A percentile compares a stretch with the other conserved stretches of the same genome.
Evolutionary conservation across 805 yeast species (phyloP).

Genomic region (Kregervanrija fluxuum): DNA sequence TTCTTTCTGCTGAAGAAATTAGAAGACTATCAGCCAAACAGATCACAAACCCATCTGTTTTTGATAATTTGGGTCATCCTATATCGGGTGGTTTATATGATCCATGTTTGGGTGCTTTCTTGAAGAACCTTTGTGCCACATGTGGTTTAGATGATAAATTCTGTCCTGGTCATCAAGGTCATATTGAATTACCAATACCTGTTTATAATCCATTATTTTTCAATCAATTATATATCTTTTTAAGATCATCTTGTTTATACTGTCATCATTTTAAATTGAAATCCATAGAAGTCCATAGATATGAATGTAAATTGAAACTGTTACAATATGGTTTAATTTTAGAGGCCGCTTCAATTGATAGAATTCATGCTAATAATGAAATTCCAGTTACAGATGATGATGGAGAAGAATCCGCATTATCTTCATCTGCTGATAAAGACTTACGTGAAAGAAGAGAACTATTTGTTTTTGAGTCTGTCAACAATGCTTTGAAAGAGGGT

Average conservation of each 20-base stretch:
- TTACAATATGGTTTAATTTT: constrained; percentile 83
- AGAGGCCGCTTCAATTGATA: constrained; percentile 70
- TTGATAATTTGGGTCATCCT: constrained; percentile 95
- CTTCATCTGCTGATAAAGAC: constrained; percentile 26
- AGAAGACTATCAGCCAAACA: constrained; percentile 88
- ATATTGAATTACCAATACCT: constrained; percentile 92
- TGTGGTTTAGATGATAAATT: constrained; percentile 92
- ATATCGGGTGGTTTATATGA: constrained; percentile 91
- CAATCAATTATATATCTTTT: constrained; percentile 77
- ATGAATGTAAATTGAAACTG: constrained; percentile 67
- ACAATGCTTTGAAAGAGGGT: constrained; percentile 70
- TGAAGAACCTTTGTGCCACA: constrained; percentile 82
- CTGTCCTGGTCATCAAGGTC: constrained; percentile 99
- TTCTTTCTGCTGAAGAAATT: constrained; percentile 75
- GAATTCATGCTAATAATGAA: constrained; percentile 36
- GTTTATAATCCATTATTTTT: constrained; percentile 93
- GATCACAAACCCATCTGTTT: constrained; percentile 90
- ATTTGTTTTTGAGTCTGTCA: constrained; percentile 66
- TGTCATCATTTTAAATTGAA: constrained; percentile 82
- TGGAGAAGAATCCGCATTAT: constrained; percentile 16
- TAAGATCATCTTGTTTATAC: constrained; percentile 81
- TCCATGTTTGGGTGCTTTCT: constrained; percentile 89
- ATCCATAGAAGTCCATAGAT: constrained; percentile 64
- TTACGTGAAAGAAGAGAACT: constrained; percentile 54
- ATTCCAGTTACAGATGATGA: constrained; percentile 45